Conservation (phyloP, 768 basidiomycete genomes). For the Dentipellis fragilis region DNA sequence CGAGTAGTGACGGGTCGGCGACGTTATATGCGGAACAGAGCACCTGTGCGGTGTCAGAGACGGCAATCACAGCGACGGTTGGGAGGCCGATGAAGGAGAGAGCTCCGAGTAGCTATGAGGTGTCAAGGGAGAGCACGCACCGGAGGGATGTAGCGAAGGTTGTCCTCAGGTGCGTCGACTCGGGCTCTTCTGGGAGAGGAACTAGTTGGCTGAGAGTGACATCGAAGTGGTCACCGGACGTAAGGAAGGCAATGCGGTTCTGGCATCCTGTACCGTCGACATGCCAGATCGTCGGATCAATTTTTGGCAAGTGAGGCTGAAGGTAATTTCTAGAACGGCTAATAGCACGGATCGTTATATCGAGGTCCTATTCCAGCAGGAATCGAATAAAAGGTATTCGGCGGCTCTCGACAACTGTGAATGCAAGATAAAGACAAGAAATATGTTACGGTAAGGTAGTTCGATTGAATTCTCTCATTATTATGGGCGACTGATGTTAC, state of each 20-base stretch:
- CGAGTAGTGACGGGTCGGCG: slow-evolving; percentile 30
- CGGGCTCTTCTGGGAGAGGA: neutral
- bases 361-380: too few species aligned
- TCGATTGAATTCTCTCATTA: too few species aligned
- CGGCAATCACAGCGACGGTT: slow-evolving; percentile 34
- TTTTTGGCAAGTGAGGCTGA: too few species aligned
- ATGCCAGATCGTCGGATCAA: too few species aligned
- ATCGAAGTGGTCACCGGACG: slow-evolving; percentile 13
- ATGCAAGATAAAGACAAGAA: too few species aligned
- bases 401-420: too few species aligned
- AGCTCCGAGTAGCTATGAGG: slow-evolving; percentile 36
- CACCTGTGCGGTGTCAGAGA: slow-evolving; percentile 40
- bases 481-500: too few species aligned
- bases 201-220: neutral
- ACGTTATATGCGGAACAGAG: slow-evolving; percentile 36
- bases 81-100: slow-evolving; percentile 49
- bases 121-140: slow-evolving; percentile 42
- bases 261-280: slow-evolving; percentile 54
- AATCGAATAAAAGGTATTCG: too few species aligned
- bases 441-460: too few species aligned
- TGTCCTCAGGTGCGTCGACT: slow-evolving; percentile 24
- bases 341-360: too few species aligned
- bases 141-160: slow-evolving; percentile 45
- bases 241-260: slow-evolving; percentile 38
- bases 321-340: too few species aligned